Evolutionary conservation across 2,329 filamentous ascomycete species (phyloP).

Genomic region (Neofusicoccum ribis): DNA sequence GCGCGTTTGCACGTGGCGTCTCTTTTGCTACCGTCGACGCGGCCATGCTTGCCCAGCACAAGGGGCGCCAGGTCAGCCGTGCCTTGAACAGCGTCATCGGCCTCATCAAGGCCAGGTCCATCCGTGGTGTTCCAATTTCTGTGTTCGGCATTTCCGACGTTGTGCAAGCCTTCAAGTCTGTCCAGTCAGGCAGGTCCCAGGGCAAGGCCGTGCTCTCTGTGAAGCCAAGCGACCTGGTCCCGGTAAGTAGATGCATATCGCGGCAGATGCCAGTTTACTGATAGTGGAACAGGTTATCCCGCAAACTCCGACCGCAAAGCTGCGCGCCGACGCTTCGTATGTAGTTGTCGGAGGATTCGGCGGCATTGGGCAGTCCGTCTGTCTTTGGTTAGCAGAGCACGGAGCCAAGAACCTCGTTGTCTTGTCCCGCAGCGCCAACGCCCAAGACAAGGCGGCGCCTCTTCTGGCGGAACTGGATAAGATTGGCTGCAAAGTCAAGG

Average conservation of each 20-base stretch:
- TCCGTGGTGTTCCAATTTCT: not conserved
- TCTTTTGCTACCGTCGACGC: slow-evolving; percentile 12
- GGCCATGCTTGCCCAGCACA: not conserved
- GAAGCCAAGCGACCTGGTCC: slow-evolving; percentile 24
- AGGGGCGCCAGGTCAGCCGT: not conserved
- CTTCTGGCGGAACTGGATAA: not conserved
- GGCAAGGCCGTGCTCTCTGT: slow-evolving; percentile 25
- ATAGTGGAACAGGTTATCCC: not conserved
- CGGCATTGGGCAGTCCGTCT: slow-evolving; percentile 29
- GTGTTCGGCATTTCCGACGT: slow-evolving; percentile 22
- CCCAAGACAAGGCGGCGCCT: not conserved
- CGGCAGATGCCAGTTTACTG: too few species aligned
- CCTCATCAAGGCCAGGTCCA: not conserved
- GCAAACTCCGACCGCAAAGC: not conserved
- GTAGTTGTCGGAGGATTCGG: slow-evolving; percentile 31
- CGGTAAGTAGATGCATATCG: slow-evolving; percentile 17
- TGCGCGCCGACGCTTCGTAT: slow-evolving; percentile 27
- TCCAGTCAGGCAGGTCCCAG: slow-evolving; percentile 18
- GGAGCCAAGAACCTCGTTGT: slow-evolving; percentile 30
- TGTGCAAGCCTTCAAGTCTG: slow-evolving; percentile 22
- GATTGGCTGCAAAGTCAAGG: not conserved
- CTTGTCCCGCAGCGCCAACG: slow-evolving; percentile 21
- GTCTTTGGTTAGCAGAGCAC: slow-evolving; percentile 27
- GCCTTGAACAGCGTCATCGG: not conserved
- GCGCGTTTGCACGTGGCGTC: slow-evolving; percentile 21